phyloP scores from a whole-genome alignment of 2,329 filamentous ascomycete species.

The Cadophora luteo-olivacea region DNA sequence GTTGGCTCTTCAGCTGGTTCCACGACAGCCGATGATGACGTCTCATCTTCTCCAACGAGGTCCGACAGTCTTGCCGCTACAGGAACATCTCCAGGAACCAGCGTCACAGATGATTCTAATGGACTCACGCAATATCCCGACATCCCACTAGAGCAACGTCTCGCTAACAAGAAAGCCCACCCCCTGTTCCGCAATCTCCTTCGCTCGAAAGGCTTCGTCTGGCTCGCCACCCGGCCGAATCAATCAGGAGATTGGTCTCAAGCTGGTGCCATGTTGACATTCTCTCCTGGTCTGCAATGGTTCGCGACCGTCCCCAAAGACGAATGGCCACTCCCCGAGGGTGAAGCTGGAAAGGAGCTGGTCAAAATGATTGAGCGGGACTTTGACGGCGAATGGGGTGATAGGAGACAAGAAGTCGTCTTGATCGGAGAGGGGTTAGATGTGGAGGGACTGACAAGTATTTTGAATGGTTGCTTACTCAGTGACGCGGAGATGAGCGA shows the following conservation, averaged over 20 bases:
- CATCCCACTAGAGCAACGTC: conserved; percentile 13
- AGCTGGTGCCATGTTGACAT: conserved; percentile 51
- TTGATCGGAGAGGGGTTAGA: conserved; percentile 12
- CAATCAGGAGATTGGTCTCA: conserved; percentile 54
- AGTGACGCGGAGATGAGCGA: conserved; percentile 13
- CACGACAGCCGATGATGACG: background rate
- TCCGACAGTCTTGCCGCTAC: background rate
- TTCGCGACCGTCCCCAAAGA: conserved; percentile 24
- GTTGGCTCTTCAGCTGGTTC: no score
- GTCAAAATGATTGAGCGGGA: conserved; percentile 24
- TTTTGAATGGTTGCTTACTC: conserved; percentile 17
- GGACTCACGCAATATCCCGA: conserved; percentile 40
- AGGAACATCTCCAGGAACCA: background rate
- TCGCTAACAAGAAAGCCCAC: conserved; percentile 48
- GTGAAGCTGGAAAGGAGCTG: conserved; percentile 14
- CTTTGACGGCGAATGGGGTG: conserved; percentile 21
- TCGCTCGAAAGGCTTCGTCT: conserved; percentile 53
- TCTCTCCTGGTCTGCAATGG: conserved; percentile 27
- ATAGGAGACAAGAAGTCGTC: conserved; percentile 18
- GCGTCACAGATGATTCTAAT: conserved; percentile 39
- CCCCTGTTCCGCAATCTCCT: conserved; percentile 48
- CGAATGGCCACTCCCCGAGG: conserved; percentile 16
- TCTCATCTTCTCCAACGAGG: background rate
- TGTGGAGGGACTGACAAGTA: background rate
- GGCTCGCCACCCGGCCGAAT: conserved; percentile 50